Conservation (phyloP, 495 filamentous ascomycete species). For the Emericellopsis terricola region DNA sequence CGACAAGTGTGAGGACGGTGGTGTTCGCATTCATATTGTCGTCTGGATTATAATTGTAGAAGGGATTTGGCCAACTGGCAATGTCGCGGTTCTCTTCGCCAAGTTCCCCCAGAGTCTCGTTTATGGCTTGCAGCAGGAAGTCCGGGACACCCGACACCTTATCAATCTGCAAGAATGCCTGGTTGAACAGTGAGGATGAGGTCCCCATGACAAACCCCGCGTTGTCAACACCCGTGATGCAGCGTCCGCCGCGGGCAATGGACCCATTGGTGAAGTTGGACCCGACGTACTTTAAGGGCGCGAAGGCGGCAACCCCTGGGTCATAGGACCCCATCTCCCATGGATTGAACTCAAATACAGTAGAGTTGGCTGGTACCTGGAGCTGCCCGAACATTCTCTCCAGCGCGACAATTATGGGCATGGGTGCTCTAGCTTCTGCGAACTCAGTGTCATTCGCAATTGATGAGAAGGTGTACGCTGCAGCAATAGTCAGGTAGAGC, state of each 20-base stretch:
- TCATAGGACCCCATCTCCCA: constrained; percentile 79
- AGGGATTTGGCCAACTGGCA: constrained; percentile 74
- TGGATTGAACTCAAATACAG: constrained; percentile 75
- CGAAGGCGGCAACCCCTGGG: constrained; percentile 65
- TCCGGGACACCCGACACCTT: constrained; percentile 29
- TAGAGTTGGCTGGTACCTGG: constrained; percentile 56
- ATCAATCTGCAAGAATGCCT: constrained; percentile 40
- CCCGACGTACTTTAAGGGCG: constrained; percentile 54
- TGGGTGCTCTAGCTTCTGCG: constrained; percentile 44
- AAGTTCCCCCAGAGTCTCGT: constrained; percentile 31
- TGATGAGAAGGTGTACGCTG: constrained; percentile 67
- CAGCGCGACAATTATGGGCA: constrained; percentile 71
- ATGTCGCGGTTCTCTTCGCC: constrained; percentile 51
- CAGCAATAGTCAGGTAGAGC: neutral
- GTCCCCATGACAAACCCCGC: constrained; percentile 79
- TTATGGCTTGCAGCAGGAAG: constrained; percentile 31
- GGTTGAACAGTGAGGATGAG: constrained; percentile 80
- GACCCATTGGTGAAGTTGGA: constrained; percentile 57
- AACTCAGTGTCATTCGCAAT: constrained; percentile 58
- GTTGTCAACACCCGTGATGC: constrained; percentile 71
- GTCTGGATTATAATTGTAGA: constrained; percentile 47
- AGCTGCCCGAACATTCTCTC: constrained; percentile 45
- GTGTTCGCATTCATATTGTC: constrained; percentile 40
- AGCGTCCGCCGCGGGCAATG: constrained; percentile 36
- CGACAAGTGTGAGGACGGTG: constrained; percentile 52